Base-by-base conservation (phyloP, 2,329 filamentous ascomycete species). In the Ceratocystis colombiana region DNA sequence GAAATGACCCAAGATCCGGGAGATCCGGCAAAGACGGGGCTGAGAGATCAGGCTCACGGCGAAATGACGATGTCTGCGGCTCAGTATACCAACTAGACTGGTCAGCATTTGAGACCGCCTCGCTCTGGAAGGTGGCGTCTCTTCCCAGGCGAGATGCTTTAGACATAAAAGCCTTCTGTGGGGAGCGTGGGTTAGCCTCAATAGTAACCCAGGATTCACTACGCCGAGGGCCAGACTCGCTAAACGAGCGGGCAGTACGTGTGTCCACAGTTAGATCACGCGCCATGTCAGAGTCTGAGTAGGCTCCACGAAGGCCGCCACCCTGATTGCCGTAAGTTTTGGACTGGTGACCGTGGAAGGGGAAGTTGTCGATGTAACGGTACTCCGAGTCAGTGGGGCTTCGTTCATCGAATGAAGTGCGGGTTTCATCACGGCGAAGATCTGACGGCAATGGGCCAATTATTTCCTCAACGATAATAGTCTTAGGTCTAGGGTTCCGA, bases 401-500 rank as follows among this genome's bases (percentile, higher is more conserved):
- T n/a, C 66, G 59, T 12, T 33, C 15, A 8, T 46, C 65, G 8
- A 66, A 67, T 12, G 66, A 68, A 25, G 59, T n/a, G 6, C 44
- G 41, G 33, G 59, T 64, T 33, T 68, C 64, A 15, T 64, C 61
- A n/a, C 61, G 61, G 28, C 64, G 41, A 17, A 68, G 61, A 61
- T 68, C 66, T 4, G 59, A 61, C 25, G 67, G 64, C 3, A 64
- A 46, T 7, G 67, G 61, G 6, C 64, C 61, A 22, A 59, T 55
- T 33, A 66, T 64, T 28, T 68, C 61, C 22, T 68, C 64, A 5
- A 65, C 44, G 10, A 62, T 41, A 22, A 66, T 66, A 4, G 64
- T 68, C n/a, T 61, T 66, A 3, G 67, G 64, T 12, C 61, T 62
- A 12, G 69, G 73, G 17, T 71, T 71, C 25, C 69, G 72, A 10